Base-by-base conservation (phyloP, 352 stramenopile species). In the Phytophthora syringae region DNA sequence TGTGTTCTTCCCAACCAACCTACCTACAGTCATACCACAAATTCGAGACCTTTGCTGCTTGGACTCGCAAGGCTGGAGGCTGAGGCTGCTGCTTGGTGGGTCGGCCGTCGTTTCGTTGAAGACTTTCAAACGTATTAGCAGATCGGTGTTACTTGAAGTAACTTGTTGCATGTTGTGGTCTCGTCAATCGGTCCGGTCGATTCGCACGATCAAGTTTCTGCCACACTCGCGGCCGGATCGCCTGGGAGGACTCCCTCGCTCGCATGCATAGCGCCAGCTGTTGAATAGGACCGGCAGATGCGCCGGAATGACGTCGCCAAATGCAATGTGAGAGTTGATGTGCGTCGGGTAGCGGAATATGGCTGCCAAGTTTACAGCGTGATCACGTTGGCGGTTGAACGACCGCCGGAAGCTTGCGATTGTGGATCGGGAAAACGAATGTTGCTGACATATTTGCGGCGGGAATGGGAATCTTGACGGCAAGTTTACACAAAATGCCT, bases 271-370 rank as follows among this genome's bases (percentile, higher is more conserved):
- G 57, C 45, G 58, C 28, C 57, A 47, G 39, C 54, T 62, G 55
- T 58, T 58, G 56, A 45, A 44, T 51, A 30, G n/a, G 44, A 63
- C 55, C 55, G 55, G 43, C 55, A 32, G 55, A 63, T n/a, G 27
- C 52, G 10, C 52, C 52, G 55, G 32, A 30, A n/a, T n/a, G n/a
- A n/a, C n/a, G n/a, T n/a, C n/a, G n/a, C n/a, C n/a, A n/a, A n/a
- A n/a, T n/a, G n/a, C n/a, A n/a, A n/a, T n/a, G n/a, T n/a, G n/a
- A n/a, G n/a, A n/a, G n/a, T n/a, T n/a, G n/a, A n/a, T 55, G 55
- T 48, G 22, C 16, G 9, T 44, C 49, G 49, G 32, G 21, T 56
- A 45, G 9, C 45, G 18, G 5, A 44, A 36, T 45, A 22, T 56
- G 49, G 22, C 22, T 6, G 22, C n/a, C 43, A 63, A 32, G 55